Conservation (phyloP, 208 protist genomes). For the Trypanosoma brucei region DNA sequence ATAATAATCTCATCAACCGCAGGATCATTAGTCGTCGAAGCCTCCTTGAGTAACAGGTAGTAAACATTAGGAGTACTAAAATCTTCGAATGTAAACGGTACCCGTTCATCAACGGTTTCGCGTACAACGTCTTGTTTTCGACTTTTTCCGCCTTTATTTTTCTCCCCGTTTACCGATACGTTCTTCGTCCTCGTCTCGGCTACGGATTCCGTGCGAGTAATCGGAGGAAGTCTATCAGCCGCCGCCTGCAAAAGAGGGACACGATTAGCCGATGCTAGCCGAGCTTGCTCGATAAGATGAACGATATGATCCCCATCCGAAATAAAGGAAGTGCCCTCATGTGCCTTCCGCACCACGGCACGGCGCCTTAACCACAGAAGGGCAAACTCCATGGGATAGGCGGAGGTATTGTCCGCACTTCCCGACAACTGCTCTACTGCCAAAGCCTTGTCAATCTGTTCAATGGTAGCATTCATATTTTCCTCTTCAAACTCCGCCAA, state of each 20-base stretch:
- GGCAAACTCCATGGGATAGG: constrained; percentile 49
- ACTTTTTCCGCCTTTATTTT: background rate
- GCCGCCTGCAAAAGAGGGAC: constrained; percentile 45
- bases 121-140: background rate
- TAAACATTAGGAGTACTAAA: constrained; percentile 45
- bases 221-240: constrained; percentile 37
- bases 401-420: constrained; percentile 16
- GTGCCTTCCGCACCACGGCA: constrained; percentile 23
- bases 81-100: constrained; percentile 12
- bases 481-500: constrained; percentile 70
- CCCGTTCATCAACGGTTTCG: background rate
- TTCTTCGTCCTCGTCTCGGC: background rate
- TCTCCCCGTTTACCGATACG: background rate
- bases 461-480: constrained; percentile 35
- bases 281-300: constrained; percentile 50
- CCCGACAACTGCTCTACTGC: constrained; percentile 20
- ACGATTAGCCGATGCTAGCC: constrained; percentile 31
- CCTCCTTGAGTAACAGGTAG: constrained; percentile 53
- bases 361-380: constrained; percentile 46
- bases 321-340: constrained; percentile 23
- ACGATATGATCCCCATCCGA: constrained; percentile 38
- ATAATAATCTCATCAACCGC: constrained; percentile 54
- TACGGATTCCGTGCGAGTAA: constrained; percentile 10
- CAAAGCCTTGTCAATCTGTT: constrained; percentile 28
- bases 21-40: constrained; percentile 35